phyloP scores from a whole-genome alignment of 2,329 filamentous ascomycete genomes.

The Fusarium sp. region DNA sequence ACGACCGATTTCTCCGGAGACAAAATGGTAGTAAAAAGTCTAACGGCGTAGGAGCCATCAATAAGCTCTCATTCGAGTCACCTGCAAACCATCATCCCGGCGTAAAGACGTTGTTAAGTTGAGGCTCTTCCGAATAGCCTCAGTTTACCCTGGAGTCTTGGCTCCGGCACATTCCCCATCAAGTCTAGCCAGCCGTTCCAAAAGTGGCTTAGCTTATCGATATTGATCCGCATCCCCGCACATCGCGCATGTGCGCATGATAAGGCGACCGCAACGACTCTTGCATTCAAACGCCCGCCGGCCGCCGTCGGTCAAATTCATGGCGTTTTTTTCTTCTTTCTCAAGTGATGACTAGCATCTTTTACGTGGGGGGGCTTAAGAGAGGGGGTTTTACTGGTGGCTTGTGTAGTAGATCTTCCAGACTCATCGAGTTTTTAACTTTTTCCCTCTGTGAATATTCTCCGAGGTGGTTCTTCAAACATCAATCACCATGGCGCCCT shows the following conservation, averaged over 20 bases:
- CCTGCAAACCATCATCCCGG: neutral
- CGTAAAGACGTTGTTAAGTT: neutral
- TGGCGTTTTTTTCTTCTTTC: neutral
- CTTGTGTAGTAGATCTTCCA: neutral
- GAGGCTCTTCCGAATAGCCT: neutral
- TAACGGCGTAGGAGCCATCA: neutral
- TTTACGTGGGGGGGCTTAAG: neutral
- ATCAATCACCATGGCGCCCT: conserved; percentile 34
- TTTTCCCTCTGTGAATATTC: neutral
- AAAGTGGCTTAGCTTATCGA: neutral
- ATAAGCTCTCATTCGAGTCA: neutral
- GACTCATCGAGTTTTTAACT: neutral
- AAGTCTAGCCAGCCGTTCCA: neutral
- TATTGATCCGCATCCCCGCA: neutral
- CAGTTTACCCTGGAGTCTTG: neutral
- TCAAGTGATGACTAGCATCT: neutral
- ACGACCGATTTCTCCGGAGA: neutral
- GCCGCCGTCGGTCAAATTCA: neutral
- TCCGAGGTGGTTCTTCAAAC: neutral
- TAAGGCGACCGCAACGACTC: neutral
- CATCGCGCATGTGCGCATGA: neutral
- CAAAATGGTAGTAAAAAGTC: too few relatives aligned
- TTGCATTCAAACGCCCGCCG: neutral
- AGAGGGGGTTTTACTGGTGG: neutral
- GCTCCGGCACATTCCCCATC: neutral